Evolutionary conservation across 2,329 filamentous ascomycete genomes (phyloP), one percentile per base, ranked within the genome.

Genomic region (Colletotrichum musae): DNA sequence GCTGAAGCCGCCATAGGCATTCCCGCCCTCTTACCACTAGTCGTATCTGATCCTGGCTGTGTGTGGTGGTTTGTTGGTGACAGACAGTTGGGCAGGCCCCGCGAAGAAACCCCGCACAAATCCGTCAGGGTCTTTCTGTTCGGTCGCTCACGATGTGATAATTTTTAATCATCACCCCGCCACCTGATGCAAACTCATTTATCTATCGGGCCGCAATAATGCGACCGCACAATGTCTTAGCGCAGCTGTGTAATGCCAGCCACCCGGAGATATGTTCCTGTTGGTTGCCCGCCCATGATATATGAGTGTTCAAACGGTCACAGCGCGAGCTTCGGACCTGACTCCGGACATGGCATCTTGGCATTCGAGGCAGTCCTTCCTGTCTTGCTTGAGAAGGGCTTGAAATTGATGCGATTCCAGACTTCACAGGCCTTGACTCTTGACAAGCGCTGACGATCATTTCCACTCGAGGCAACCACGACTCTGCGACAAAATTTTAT

Each of bases 401-500:
- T 18, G 18, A 18, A 18, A 18, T 18, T 18, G 18, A 18, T 18
- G 18, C 18, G 18, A 16, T 36, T 59, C 43, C 28, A 26, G 28
- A 43, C 52, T 21, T 21, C 15, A 36, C n/a, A 18, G 24, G 9
- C n/a, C 45, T 7, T 24, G 39, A n/a, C 32, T n/a, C 45, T 7
- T 24, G 39, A n/a, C 32, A 43, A 28, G 24, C 13, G 24, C 12
- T 39, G 64, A 54, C 36, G 32, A 67, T 67, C 64, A 24, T 64
- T 63, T 21, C 56, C 50, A 16, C 28, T 50, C 7, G 21, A 24
- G 41, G 16, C 0, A 26, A 16, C 1, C 16, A 13, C 32, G 7
- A 21, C 21, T 47, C 15, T 24, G 28, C 28, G 10, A 21, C 48
- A 24, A 61, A 53, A 15, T 28, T 53, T 60, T 26, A 10, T n/a